These are phyloP conservation scores for Harringtonia lauricola DNA, from an alignment of 2,329 filamentous ascomycete genomes.

Conservation along the genomic window DNA sequence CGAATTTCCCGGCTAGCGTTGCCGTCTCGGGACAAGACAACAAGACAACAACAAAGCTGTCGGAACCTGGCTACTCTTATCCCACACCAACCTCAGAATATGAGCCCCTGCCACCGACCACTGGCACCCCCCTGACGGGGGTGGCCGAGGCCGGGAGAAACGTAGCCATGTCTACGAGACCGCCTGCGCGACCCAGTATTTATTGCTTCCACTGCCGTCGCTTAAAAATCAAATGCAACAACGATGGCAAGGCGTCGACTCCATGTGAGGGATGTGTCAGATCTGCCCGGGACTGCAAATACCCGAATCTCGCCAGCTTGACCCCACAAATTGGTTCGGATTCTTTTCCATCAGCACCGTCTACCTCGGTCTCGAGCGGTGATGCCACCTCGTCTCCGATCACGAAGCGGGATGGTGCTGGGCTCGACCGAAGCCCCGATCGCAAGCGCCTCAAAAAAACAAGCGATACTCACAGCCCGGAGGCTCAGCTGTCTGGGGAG, in stretches of 20 bases:
- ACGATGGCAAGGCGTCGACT: constrained; percentile 53
- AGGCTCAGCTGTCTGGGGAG: constrained; percentile 22
- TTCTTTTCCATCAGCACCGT: too few species aligned
- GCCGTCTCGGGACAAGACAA: too few species aligned
- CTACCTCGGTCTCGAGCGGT: too few species aligned
- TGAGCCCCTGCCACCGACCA: background rate
- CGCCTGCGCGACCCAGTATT: constrained; percentile 64
- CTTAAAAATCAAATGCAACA: constrained; percentile 83
- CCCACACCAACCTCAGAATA: too few species aligned
- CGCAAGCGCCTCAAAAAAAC: constrained; percentile 35
- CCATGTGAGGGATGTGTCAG: constrained; percentile 67
- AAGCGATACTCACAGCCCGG: constrained; percentile 29
- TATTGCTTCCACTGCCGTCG: constrained; percentile 65
- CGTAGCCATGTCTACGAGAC: constrained; percentile 22
- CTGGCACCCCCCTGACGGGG: constrained; percentile 15
- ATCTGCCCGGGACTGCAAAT: constrained; percentile 60
- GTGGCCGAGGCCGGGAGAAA: constrained; percentile 28
- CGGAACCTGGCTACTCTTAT: too few species aligned
- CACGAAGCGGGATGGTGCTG: constrained; percentile 29
- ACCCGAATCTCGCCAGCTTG: constrained; percentile 38
- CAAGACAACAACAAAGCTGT: too few species aligned
- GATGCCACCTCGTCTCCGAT: background rate
- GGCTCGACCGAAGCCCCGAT: constrained; percentile 30
- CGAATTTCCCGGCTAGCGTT: too few species aligned
- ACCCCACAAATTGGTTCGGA: too few species aligned